Evolutionary conservation across 176 grass and related monocot genomes (phyloP), one percentile per base, ranked within the genome.

Genomic region (Bothriochloa decipiens): DNA sequence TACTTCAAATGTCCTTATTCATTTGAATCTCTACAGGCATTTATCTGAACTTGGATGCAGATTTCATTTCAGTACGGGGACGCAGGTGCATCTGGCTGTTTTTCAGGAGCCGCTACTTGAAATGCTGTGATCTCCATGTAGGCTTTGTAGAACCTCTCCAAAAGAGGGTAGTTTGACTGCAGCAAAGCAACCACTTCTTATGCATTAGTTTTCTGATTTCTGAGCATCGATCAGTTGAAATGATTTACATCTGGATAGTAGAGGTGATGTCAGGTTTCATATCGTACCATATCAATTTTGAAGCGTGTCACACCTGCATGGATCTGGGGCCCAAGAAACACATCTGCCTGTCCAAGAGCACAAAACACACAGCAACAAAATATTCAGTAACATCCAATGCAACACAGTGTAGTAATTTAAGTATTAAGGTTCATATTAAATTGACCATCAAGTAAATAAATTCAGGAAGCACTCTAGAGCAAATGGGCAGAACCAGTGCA

Each of bases 321-420:
- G 15, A 97, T 92, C 68, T 97, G 94, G 15, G 94, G 94, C 0
- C 69, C 91, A 42, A 97, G 73, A 87, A 92, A 97, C 17, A 97
- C 71, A 82, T 97, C 94, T 6, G 57, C 94, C 94, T 97, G 68
- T 65, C 33, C 64, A 90, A 79, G 20, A 84, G 1, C 78, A 83
- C 3, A 60, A 86, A 33, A 70, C 40, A 85, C 22, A 80, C n/a
- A 83, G 10, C 9, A 52, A 12, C 28, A 64, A 27, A 57, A n/a
- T 62, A 50, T 13, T 75, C 3, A 80, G 32, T 40, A 37, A 28
- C 15, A 8, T 63, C 1, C 11, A 8, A n/a, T 72, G 7, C 0
- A 10, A 25, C 0, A 11, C 20, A 55, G 11, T 26, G 12, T 3
- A 68, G 18, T 36, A 49, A 74, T 22, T 41, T 16, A 60, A 82